Conservation (phyloP, 2,329 filamentous ascomycete genomes). For the Camillea tinctor region DNA sequence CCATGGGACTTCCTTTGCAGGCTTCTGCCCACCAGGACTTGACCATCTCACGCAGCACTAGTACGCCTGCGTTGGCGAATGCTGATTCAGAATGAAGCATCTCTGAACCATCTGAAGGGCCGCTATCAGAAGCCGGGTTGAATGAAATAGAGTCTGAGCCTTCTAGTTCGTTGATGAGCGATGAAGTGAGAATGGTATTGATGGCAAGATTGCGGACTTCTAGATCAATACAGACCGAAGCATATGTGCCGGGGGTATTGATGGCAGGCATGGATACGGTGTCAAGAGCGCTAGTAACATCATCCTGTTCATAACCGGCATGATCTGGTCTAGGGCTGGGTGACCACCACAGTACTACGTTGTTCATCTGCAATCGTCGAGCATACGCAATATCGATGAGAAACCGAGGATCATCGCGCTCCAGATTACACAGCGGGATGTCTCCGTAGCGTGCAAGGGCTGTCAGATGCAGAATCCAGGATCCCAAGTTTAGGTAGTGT, state of each 20-base stretch:
- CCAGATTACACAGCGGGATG: conserved; percentile 91
- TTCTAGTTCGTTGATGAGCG: conserved; percentile 93
- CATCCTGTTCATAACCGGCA: conserved; percentile 91
- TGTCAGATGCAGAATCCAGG: conserved; percentile 87
- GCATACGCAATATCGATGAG: conserved; percentile 96
- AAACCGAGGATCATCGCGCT: conserved; percentile 90
- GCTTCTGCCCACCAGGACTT: conserved; percentile 98
- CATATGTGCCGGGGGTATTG: conserved; percentile 91
- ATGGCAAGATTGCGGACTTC: conserved; percentile 93
- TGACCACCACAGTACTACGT: conserved; percentile 98
- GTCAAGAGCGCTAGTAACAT: conserved; percentile 79
- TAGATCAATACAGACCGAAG: conserved; percentile 93
- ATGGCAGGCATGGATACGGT: conserved; percentile 87
- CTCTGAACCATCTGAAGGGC: conserved; percentile 60
- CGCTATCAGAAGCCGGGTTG: conserved; percentile 70
- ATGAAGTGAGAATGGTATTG: conserved; percentile 95
- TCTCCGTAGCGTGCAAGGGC: conserved; percentile 89
- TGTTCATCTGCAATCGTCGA: conserved; percentile 81
- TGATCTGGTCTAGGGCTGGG: conserved; percentile 84
- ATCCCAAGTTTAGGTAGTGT: conserved; percentile 88
- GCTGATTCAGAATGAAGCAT: conserved; percentile 82
- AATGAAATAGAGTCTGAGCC: conserved; percentile 84
- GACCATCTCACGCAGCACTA: conserved; percentile 95
- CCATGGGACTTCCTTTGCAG: conserved; percentile 86
- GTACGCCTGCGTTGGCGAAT: conserved; percentile 87